Conservation (phyloP, 345 rosid species). For the Citrus reticulata region DNA sequence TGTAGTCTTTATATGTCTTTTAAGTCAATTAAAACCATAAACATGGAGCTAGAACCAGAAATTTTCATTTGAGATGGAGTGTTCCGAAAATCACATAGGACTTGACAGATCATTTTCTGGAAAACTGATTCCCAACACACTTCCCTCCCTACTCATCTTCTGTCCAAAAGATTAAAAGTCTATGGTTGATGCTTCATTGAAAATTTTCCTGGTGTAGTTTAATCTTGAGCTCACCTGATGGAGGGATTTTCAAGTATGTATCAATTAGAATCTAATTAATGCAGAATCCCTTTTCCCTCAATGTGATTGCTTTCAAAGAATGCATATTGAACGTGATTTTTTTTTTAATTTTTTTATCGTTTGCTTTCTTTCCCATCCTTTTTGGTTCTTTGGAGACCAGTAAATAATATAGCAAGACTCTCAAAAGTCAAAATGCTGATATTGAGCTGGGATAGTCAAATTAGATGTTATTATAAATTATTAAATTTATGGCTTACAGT, state of each 20-base stretch:
- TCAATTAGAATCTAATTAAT: background rate
- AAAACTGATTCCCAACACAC: background rate
- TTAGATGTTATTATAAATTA: background rate
- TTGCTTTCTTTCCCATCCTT: background rate
- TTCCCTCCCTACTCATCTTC: background rate
- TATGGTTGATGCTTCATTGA: background rate
- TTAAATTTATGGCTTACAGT: background rate
- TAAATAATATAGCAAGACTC: background rate
- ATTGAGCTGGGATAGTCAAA: background rate
- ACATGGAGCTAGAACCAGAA: background rate
- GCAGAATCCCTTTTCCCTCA: background rate
- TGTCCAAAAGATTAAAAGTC: background rate
- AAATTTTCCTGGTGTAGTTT: background rate
- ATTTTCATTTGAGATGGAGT: background rate
- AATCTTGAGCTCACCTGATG: background rate
- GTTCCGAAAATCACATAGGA: background rate
- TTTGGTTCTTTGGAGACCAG: background rate
- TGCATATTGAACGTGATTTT: background rate
- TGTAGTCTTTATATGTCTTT: background rate
- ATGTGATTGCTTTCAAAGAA: background rate
- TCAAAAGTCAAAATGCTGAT: background rate
- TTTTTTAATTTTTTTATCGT: background rate
- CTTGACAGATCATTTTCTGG: constrained; percentile 1
- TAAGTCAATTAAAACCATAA: background rate
- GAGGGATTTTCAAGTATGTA: background rate